These are phyloP conservation scores for Peniophora sp. DNA, from an alignment of 1,284 basidiomycete genomes.

Conservation along the genomic window DNA sequence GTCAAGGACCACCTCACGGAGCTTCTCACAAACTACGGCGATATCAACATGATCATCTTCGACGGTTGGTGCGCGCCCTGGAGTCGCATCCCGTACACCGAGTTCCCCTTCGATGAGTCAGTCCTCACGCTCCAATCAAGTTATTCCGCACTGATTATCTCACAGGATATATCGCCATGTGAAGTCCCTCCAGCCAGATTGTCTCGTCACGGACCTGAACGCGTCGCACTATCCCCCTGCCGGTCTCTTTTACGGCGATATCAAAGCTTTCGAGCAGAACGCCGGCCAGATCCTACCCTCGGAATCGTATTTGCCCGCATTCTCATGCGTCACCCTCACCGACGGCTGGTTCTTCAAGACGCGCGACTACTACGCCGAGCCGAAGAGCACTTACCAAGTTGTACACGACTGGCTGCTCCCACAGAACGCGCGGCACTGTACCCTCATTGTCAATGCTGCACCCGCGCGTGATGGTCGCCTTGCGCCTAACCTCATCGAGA, in stretches of 20 bases:
- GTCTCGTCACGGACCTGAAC: slow-evolving; percentile 9
- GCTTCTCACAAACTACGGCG: slow-evolving; percentile 7
- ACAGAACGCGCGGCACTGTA: slow-evolving; percentile 7
- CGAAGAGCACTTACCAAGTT: slow-evolving; percentile 5
- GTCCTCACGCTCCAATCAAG: neutral
- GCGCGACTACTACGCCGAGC: neutral
- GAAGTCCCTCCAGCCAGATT: slow-evolving; percentile 6
- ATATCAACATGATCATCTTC: slow-evolving; percentile 7
- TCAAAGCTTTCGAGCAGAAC: slow-evolving; percentile 10
- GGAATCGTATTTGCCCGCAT: slow-evolving; percentile 4
- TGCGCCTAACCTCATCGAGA: slow-evolving; percentile 4
- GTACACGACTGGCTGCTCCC: slow-evolving; percentile 8
- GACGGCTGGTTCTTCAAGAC: slow-evolving; percentile 8
- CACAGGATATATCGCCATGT: slow-evolving; percentile 7
- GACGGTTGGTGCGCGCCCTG: slow-evolving; percentile 9
- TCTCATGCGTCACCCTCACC: slow-evolving; percentile 7
- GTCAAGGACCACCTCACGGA: slow-evolving; percentile 8
- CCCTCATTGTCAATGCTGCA: slow-evolving; percentile 5
- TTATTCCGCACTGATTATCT: neutral
- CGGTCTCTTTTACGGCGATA: slow-evolving; percentile 8
- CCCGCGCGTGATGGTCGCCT: slow-evolving; percentile 8
- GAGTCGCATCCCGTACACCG: slow-evolving; percentile 9
- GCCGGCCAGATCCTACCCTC: slow-evolving; percentile 4
- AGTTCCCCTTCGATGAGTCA: slow-evolving; percentile 7
- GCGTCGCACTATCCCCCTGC: slow-evolving; percentile 5